Evolutionary conservation across 2,329 filamentous ascomycete genomes (phyloP), one percentile per base, ranked within the genome.

Genomic region (Venturia pyrina): DNA sequence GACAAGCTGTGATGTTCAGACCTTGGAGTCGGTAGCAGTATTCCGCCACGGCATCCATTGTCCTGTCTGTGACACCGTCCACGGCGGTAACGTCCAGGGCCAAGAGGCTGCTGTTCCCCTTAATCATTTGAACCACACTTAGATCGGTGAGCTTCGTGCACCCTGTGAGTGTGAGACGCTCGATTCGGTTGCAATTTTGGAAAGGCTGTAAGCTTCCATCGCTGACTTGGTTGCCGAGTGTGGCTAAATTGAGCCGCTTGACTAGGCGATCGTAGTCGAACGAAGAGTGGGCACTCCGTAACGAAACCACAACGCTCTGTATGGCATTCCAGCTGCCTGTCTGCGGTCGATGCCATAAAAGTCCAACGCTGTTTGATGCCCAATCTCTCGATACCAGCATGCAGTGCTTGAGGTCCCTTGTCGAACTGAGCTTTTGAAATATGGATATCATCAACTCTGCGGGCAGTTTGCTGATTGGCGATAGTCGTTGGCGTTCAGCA

Each of bases 311-410:
- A 70, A 99, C 95, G 70, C 81, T 88, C 72, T 87, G 82, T 71
- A 97, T 86, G 73, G 92, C 92, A 15, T 82, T 78, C 89, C 91
- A 97, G 71, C 87, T 91, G 72, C 89, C 92, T 79, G 95, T 98
- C 37, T 91, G 87, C 1, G 95, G 95, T 48, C 95, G 85, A 76
- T 97, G 93, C 95, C 95, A 99, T 28, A 99, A 83, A 69, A 96
- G 84, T 69, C 95, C 93, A 70, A 98, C 95, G 63, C 90, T 89
- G 74, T 97, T 97, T 69, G 89, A 83, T 37, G 95, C 90, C 95
- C 95, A 99, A 68, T 89, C 86, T 77, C 92, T 93, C 73, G 89
- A 97, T n/a, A 96, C 93, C 69, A 95, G 82, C 90, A 98, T 93
- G 77, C 90, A 96, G 77, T 87, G 88, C 70, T 91, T 84, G 70